Evolutionary conservation across 345 rosid species (phyloP), one percentile per base, ranked within the genome.

Genomic region (Populus simonii): DNA sequence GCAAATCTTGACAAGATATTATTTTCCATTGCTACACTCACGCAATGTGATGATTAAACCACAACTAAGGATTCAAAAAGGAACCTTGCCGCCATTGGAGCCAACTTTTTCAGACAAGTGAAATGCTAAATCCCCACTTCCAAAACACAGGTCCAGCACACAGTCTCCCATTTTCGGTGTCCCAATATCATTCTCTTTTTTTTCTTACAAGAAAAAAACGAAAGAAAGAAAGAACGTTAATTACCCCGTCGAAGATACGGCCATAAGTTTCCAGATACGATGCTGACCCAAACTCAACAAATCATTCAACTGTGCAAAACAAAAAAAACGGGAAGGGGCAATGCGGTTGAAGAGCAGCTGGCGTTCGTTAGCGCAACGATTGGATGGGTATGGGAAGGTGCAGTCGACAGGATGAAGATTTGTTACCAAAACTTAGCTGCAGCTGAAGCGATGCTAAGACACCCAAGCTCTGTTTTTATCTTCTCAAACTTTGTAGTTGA

Each of bases 141-240:
- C 98, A 81, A 97, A 93, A 74, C 99, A 96, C 88, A 96, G 82
- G 84, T 96, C 98, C 85, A 95, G 83, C 77, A 86, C 92, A 35
- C 69, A 22, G 62, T 89, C 96, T 57, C 96, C 97, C 73, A 23
- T 53, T 82, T 84, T 91, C 0, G 92, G 98, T 96, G 85, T 73
- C n/a, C 65, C 74, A 74, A 66, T 43, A 31, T 66, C 8, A 3
- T 45, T 23, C 1, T 39, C 18, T 20, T 51, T 11, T 47, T 6
- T 9, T 43, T 17, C 33, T 5, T 63, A 62, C 18, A 72, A n/a
- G 20, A 62, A 61, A 20, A 77, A 23, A 20, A 33, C 29, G 18
- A 17, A 59, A 10, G 29, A 15, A 38, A 71, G 20, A 68, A 25
- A 20, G 29, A 43, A 55, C 39, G 78, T 57, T 23, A 25, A 83